Evolutionary conservation across 176 grass and related monocot genomes (phyloP).

Genomic region (Avena insularis): DNA sequence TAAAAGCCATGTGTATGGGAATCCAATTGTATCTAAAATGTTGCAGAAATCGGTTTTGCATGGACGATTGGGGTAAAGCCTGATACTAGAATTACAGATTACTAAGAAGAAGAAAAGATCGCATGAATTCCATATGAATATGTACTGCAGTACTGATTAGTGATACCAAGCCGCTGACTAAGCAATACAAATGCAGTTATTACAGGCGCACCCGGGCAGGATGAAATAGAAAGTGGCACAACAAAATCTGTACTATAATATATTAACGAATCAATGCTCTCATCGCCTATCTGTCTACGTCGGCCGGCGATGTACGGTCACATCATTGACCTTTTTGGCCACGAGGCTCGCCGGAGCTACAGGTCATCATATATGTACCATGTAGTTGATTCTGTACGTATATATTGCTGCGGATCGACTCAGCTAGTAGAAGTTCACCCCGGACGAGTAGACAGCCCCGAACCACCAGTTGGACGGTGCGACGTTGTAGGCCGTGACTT

Average conservation of each 20-base stretch:
- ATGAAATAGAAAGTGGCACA: neutral
- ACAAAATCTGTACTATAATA: neutral
- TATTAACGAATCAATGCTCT: neutral
- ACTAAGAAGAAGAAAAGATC: neutral
- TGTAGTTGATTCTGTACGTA: neutral
- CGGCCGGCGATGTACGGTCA: neutral
- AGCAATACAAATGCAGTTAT: conserved; percentile 36
- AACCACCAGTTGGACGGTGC: conserved; percentile 60
- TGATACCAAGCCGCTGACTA: conserved; percentile 42
- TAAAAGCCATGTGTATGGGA: no score
- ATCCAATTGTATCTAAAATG: no score
- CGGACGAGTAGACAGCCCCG: conserved; percentile 43
- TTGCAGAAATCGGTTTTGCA: no score
- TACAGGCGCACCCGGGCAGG: neutral
- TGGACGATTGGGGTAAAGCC: no score
- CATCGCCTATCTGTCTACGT: conserved; percentile 18
- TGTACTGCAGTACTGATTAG: neutral
- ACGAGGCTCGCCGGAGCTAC: neutral
- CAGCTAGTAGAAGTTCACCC: conserved; percentile 36
- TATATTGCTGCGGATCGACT: neutral
- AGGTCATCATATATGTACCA: conserved; percentile 31
- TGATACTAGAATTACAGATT: neutral
- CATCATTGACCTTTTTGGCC: conserved; percentile 1
- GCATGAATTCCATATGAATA: neutral
- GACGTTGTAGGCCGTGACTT: conserved; percentile 28